These are phyloP conservation scores for Yarrowia keelungensis DNA, from an alignment of 805 yeast species.

Conservation along the genomic window DNA sequence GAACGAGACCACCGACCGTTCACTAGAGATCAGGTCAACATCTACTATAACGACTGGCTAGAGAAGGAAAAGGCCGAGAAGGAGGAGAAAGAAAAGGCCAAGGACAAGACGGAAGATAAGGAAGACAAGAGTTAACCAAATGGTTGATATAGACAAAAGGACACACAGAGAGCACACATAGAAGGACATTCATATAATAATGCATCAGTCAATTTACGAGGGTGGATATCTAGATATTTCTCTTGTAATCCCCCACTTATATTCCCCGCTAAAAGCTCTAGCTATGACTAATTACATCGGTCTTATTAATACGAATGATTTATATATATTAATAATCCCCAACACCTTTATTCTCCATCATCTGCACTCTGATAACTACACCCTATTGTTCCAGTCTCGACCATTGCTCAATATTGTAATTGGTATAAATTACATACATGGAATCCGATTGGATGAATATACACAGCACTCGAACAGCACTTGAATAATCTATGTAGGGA, in stretches of 20 bases:
- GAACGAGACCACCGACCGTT: constrained; percentile 26
- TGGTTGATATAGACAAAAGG: background rate
- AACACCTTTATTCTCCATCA: no score
- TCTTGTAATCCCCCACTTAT: no score
- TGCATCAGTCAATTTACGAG: background rate
- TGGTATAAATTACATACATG: no score
- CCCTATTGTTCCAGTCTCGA: no score
- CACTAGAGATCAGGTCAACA: constrained; percentile 25
- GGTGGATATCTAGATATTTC: background rate
- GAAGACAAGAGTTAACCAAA: background rate
- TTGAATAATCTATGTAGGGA: background rate
- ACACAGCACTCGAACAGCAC: background rate
- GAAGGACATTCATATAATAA: constrained; percentile 6
- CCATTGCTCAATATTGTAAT: no score
- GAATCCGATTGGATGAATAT: no score
- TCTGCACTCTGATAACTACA: constrained; percentile 3
- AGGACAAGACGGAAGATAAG: background rate
- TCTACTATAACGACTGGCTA: constrained; percentile 29
- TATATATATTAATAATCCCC: no score
- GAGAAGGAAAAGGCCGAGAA: constrained; percentile 21
- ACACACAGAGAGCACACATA: background rate
- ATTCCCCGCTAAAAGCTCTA: no score
- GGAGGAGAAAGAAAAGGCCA: background rate
- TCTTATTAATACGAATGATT: no score
- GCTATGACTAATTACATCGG: no score